Conservation (phyloP, 2,329 filamentous ascomycete genomes). For the Geosmithia flava region DNA sequence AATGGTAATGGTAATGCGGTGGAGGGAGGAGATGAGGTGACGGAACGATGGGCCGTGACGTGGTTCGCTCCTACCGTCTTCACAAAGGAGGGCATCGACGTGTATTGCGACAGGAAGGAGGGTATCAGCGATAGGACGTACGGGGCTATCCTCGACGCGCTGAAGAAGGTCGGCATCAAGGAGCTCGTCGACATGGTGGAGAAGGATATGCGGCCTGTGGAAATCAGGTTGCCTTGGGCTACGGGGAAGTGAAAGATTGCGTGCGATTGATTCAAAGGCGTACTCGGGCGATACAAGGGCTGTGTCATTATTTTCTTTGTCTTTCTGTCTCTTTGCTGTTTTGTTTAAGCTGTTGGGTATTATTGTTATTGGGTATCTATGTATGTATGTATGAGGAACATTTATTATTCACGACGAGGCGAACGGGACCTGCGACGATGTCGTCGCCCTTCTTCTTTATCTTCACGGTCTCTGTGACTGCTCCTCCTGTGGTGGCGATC, state of each 20-base stretch:
- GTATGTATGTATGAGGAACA: slow-evolving; percentile 5
- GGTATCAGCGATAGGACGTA: slow-evolving; percentile 48
- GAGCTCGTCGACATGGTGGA: slow-evolving; percentile 38
- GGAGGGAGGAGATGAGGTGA: slow-evolving; percentile 13
- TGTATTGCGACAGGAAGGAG: slow-evolving; percentile 54
- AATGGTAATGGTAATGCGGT: slow-evolving; percentile 4
- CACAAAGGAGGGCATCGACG: slow-evolving; percentile 68
- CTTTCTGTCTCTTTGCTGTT: not conserved
- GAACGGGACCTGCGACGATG: slow-evolving; percentile 1
- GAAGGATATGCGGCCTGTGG: slow-evolving; percentile 36
- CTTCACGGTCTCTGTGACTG: not conserved
- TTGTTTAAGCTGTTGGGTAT: not conserved
- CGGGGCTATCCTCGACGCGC: slow-evolving; percentile 37
- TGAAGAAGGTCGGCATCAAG: slow-evolving; percentile 34
- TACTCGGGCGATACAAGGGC: too few species aligned
- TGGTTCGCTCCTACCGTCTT: slow-evolving; percentile 79
- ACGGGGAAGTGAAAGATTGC: slow-evolving; percentile 8
- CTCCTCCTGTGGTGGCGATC: not conserved
- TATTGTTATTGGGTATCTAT: not conserved
- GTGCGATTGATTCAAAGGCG: too few species aligned
- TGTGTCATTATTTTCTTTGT: too few species aligned
- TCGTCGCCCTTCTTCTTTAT: not conserved
- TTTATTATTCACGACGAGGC: slow-evolving; percentile 6
- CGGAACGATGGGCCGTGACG: slow-evolving; percentile 63
- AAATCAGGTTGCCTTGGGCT: slow-evolving; percentile 38